phyloP scores from a whole-genome alignment of 345 rosid genomes.

The Eucalyptus marginata region DNA sequence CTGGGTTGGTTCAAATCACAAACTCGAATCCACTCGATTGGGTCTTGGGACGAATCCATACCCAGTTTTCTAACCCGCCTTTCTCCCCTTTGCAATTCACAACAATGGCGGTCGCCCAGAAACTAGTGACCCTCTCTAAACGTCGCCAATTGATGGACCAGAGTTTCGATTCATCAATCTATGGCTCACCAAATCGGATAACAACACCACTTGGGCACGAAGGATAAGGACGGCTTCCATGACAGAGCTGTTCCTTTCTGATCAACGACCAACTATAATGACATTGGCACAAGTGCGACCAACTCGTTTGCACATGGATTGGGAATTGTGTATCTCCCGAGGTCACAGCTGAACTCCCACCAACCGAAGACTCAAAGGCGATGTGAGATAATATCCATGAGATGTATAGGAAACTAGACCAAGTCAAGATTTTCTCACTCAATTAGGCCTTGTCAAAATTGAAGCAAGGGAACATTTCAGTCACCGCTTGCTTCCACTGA shows the following conservation, averaged over 20 bases:
- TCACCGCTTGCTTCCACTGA: not conserved
- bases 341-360: accelerated
- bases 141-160: not conserved
- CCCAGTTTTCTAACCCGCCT: not conserved
- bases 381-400: not conserved
- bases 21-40: not conserved
- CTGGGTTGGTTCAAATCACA: too few relatives aligned
- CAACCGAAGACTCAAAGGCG: not conserved
- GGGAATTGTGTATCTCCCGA: accelerated
- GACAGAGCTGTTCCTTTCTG: accelerated
- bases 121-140: not conserved
- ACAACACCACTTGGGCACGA: not conserved
- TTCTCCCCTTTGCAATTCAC: not conserved
- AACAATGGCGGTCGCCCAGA: not conserved
- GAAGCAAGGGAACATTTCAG: not conserved
- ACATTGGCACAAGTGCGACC: not conserved
- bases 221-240: not conserved
- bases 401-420: too few relatives aligned
- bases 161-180: not conserved
- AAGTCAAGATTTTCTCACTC: not conserved
- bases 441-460: accelerated
- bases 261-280: not conserved
- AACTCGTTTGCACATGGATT: not conserved
- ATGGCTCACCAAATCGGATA: accelerated
- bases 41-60: not conserved